These are phyloP conservation scores for Chloranthus sessilifolius DNA, from an alignment of 164 flowering plant genomes.

Conservation along the genomic window DNA sequence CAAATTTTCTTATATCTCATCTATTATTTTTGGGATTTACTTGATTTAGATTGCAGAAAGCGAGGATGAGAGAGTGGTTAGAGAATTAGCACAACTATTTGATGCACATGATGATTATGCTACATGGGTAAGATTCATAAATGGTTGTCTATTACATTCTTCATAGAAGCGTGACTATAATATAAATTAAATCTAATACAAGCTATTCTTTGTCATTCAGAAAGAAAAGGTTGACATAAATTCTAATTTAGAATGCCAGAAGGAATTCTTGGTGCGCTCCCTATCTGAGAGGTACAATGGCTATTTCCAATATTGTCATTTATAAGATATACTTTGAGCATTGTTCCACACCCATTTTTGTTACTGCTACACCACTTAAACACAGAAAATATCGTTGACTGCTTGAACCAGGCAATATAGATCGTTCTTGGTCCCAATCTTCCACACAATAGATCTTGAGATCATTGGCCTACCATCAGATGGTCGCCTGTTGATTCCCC, in stretches of 20 bases:
- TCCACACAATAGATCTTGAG: no score
- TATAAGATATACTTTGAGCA: not conserved
- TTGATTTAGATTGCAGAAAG: constrained; percentile 63
- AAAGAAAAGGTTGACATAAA: constrained; percentile 7
- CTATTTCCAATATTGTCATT: not conserved
- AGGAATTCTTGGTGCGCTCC: constrained; percentile 17
- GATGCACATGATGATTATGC: constrained; percentile 48
- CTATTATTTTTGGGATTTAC: not conserved
- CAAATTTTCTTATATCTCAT: no score
- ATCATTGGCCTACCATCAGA: no score
- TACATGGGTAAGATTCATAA: constrained; percentile 24
- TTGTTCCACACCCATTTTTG: no score
- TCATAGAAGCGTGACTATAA: constrained; percentile 3
- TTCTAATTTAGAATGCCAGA: constrained; percentile 8
- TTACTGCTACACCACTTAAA: no score
- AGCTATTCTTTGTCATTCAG: constrained; percentile 20
- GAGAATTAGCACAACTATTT: constrained; percentile 64
- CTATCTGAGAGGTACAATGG: constrained; percentile 46
- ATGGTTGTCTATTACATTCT: not conserved
- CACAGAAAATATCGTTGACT: no score
- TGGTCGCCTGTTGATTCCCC: no score
- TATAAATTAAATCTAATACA: not conserved
- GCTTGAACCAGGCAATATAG: no score
- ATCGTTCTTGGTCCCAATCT: no score
- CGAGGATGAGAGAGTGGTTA: constrained; percentile 56